A percentile compares a stretch with the other conserved stretches of the same genome.
Evolutionary conservation across 2,329 filamentous ascomycete species (phyloP).

Genomic region (Aspergillus novoparasiticus): DNA sequence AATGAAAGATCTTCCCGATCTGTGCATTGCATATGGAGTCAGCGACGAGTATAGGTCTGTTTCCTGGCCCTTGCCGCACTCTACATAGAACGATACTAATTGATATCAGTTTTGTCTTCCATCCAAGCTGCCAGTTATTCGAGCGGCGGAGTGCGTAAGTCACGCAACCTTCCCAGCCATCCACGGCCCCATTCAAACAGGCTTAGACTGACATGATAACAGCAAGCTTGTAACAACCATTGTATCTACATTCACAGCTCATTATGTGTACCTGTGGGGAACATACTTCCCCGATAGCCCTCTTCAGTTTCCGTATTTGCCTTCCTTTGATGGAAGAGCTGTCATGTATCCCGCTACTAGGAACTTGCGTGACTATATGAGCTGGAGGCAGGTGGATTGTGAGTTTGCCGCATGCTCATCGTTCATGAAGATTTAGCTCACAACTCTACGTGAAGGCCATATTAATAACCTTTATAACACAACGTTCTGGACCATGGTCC

Average conservation of each 20-base stretch:
- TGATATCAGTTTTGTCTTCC: constrained; percentile 78
- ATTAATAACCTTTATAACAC: constrained; percentile 99
- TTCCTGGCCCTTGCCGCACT: not conserved
- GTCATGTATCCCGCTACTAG: constrained; percentile 82
- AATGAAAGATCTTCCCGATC: constrained; percentile 79
- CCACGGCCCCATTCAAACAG: not conserved
- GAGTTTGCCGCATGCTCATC: constrained; percentile 37
- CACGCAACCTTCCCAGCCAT: not conserved
- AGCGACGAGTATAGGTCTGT: constrained; percentile 80
- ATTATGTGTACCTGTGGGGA: constrained; percentile 83
- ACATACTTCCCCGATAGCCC: constrained; percentile 71
- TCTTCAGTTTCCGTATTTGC: constrained; percentile 69
- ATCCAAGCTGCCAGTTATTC: constrained; percentile 79
- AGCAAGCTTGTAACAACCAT: constrained; percentile 91
- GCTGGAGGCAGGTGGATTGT: constrained; percentile 97
- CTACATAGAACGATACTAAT: not conserved
- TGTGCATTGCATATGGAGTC: constrained; percentile 86
- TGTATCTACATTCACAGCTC: constrained; percentile 89
- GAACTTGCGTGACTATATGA: constrained; percentile 91
- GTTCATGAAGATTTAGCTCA: not conserved
- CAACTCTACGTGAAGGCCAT: constrained; percentile 63
- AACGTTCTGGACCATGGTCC: constrained; percentile 88
- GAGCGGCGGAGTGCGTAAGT: constrained; percentile 77
- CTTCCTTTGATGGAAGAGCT: constrained; percentile 89
- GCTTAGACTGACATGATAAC: not conserved